Evolutionary conservation across 2,329 filamentous ascomycete genomes (phyloP), one percentile per base, ranked within the genome.

Genomic region (Scleromitrula shiraiana): DNA sequence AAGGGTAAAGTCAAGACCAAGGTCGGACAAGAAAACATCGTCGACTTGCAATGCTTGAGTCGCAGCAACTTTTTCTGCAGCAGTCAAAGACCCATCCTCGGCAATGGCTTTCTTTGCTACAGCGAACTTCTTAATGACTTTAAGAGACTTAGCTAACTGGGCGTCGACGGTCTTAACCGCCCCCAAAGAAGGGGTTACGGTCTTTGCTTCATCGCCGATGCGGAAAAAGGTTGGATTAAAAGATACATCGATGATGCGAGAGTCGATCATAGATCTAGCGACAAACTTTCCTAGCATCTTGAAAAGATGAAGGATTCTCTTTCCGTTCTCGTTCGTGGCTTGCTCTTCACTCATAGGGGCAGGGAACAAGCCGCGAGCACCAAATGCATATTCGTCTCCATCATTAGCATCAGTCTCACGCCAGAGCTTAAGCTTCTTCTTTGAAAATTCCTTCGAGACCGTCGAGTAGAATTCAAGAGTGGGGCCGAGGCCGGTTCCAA

Each of bases 191-290:
- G 90, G 89, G 19, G 82, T 82, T 4, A 95, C 82, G 0, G 79
- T 70, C 14, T 71, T 71, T 12, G 71, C 60, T 41, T 61, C 75
- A 58, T 94, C 86, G 14, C 87, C 88, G 55, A 96, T 86, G 50
- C 91, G 87, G 81, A 98, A 98, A 71, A 98, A 96, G 5, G 89
- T 95, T 2, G 93, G 87, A 63, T 96, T 98, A 69, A 98, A 93
- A 48, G 91, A 93, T 56, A 98, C 82, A 61, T 98, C 93, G 57
- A 98, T 96, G 64, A 98, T 97, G 46, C 93, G 81, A 1, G 91
- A 96, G 65, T 98, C 93, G 45, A 98, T 83, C 93, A 98, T 97
- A 0, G 93, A 96, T 42, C 93, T 82, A 24, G 94, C 93, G 40
- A 97, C 90, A 65, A 98, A 98, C 63, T 96, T 97, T 58, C 93